phyloP scores from a whole-genome alignment of 2,329 filamentous ascomycete species.

The Aspergillus tubingensis region DNA sequence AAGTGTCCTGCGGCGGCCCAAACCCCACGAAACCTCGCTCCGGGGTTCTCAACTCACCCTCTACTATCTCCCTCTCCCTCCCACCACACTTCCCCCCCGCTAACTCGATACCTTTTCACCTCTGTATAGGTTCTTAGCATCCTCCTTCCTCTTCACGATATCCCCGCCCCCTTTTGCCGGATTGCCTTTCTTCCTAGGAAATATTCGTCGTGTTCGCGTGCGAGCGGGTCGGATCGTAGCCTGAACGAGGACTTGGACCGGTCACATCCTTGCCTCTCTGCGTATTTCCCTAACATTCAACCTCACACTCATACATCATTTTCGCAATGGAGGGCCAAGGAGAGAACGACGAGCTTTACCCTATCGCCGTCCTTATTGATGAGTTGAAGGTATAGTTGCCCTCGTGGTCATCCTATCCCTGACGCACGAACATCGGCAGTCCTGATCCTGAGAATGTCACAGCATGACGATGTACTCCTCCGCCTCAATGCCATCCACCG shows the following conservation, averaged over 20 bases:
- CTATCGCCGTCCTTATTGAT: constrained; percentile 98
- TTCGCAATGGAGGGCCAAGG: constrained; percentile 84
- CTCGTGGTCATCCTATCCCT: constrained; percentile 10
- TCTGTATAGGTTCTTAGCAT: constrained; percentile 18
- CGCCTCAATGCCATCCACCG: constrained; percentile 98
- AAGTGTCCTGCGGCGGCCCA: constrained; percentile 38
- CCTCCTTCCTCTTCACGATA: constrained; percentile 20
- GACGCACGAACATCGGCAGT: constrained; percentile 17
- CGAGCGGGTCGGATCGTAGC: constrained; percentile 28
- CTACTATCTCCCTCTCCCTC: constrained; percentile 27
- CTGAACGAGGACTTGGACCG: constrained; percentile 36
- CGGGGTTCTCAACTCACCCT: constrained; percentile 25
- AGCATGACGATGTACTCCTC: constrained; percentile 98
- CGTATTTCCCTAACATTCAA: constrained; percentile 26
- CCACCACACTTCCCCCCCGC: constrained; percentile 21
- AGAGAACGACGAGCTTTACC: constrained; percentile 98
- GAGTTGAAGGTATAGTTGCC: constrained; percentile 80
- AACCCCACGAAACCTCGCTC: constrained; percentile 43
- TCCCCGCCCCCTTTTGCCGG: constrained; percentile 18
- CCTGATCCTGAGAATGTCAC: constrained; percentile 23
- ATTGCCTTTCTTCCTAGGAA: constrained; percentile 11
- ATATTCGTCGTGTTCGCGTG: constrained; percentile 28
- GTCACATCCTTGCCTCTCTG: constrained; percentile 31
- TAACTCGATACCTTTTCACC: constrained; percentile 17
- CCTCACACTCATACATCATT: constrained; percentile 25